A percentile compares a stretch with the other conserved stretches of the same genome.
Conservation (phyloP, 2,329 filamentous ascomycete genomes). For the Colletotrichum sp. region DNA sequence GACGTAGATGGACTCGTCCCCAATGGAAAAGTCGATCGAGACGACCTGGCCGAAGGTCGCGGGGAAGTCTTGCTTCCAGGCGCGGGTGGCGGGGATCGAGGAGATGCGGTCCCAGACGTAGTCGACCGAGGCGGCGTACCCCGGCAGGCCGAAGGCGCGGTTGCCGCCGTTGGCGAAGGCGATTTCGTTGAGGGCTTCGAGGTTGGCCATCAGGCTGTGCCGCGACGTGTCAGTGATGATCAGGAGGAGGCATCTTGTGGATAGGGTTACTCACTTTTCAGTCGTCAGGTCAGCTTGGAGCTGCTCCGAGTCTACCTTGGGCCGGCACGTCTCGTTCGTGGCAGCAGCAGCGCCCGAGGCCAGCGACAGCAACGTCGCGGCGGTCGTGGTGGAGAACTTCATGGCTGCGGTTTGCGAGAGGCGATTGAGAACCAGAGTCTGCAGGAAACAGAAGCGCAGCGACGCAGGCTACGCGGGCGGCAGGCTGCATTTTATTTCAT, state of each 20-base stretch:
- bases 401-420: not conserved
- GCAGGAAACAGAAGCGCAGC: too few species aligned
- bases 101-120: constrained; percentile 52
- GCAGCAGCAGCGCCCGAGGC: not conserved
- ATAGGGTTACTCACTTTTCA: constrained; percentile 6
- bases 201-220: constrained; percentile 47
- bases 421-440: too few species aligned
- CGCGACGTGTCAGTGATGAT: not conserved
- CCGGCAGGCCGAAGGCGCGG: constrained; percentile 56
- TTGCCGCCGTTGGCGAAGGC: constrained; percentile 55
- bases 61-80: constrained; percentile 54
- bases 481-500: not conserved
- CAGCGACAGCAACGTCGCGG: constrained; percentile 16
- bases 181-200: constrained; percentile 50
- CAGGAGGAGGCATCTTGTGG: not conserved
- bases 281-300: constrained; percentile 20
- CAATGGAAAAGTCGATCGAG: constrained; percentile 23
- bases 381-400: constrained; percentile 14
- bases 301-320: constrained; percentile 20
- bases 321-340: constrained; percentile 11
- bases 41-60: constrained; percentile 29
- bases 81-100: constrained; percentile 37
- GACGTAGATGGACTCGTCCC: constrained; percentile 28
- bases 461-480: too few species aligned
- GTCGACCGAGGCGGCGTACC: constrained; percentile 53